Conservation (phyloP, 768 basidiomycete species). For the Cyathus striatus region DNA sequence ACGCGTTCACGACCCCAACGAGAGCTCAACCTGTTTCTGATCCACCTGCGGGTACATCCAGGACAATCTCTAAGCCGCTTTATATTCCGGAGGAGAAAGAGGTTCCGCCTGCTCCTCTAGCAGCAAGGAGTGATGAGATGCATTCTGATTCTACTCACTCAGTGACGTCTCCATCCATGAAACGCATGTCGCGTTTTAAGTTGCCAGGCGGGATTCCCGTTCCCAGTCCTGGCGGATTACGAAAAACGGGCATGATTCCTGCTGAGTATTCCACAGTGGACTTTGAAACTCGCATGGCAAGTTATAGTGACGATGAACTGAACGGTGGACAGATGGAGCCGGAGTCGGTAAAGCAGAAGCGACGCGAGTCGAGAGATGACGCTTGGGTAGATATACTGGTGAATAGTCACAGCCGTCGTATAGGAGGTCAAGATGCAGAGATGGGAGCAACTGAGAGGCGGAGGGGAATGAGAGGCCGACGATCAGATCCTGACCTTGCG, state of each 20-base stretch:
- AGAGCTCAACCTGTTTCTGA: slow-evolving; percentile 10
- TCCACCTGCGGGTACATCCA: slow-evolving; percentile 9
- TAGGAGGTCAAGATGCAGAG: slow-evolving; percentile 52
- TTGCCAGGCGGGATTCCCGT: slow-evolving; percentile 46
- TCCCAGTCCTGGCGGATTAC: slow-evolving; percentile 44
- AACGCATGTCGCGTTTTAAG: slow-evolving; percentile 51
- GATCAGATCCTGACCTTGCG: slow-evolving; percentile 62
- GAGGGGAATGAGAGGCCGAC: slow-evolving; percentile 21
- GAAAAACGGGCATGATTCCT: slow-evolving; percentile 50
- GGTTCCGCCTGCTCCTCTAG: slow-evolving; percentile 14
- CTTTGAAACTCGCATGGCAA: slow-evolving; percentile 77
- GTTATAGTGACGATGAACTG: slow-evolving; percentile 47
- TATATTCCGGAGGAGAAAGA: slow-evolving; percentile 15
- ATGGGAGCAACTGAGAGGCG: slow-evolving; percentile 22
- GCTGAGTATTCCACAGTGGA: slow-evolving; percentile 80
- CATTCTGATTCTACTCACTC: slow-evolving; percentile 27
- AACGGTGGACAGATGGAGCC: slow-evolving; percentile 27
- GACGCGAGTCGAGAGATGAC: slow-evolving; percentile 54
- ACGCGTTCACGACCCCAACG: slow-evolving; percentile 9
- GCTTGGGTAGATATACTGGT: slow-evolving; percentile 90
- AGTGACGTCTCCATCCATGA: slow-evolving; percentile 27
- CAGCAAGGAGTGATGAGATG: slow-evolving; percentile 27
- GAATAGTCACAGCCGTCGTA: slow-evolving; percentile 44
- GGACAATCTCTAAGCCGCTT: slow-evolving; percentile 12
- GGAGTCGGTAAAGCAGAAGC: slow-evolving; percentile 39